Conservation (phyloP, 2,329 filamentous ascomycete genomes). For the Ascosphaera aggregata region DNA sequence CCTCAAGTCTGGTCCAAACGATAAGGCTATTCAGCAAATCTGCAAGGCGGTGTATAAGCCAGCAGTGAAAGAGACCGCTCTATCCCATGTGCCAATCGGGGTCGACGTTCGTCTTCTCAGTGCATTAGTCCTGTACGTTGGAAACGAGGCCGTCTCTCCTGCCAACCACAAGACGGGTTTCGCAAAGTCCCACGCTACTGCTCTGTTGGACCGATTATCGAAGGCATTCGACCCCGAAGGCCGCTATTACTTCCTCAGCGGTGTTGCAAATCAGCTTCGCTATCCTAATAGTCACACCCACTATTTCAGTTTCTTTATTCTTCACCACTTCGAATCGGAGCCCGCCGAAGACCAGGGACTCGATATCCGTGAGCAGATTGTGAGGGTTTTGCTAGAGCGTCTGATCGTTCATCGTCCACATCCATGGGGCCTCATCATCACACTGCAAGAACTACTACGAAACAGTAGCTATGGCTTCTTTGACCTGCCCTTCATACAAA, state of each 20-base stretch:
- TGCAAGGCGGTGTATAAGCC: slow-evolving; percentile 45
- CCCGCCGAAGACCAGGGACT: slow-evolving; percentile 37
- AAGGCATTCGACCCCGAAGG: slow-evolving; percentile 53
- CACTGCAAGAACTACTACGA: slow-evolving; percentile 71
- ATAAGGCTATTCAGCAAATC: slow-evolving; percentile 47
- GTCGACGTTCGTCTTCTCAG: slow-evolving; percentile 53
- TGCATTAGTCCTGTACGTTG: slow-evolving; percentile 64
- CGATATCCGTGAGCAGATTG: slow-evolving; percentile 75
- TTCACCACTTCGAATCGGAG: slow-evolving; percentile 66
- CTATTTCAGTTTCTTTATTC: slow-evolving; percentile 70
- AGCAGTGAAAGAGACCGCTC: slow-evolving; percentile 34
- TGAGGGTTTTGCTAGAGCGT: slow-evolving; percentile 68
- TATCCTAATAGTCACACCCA: slow-evolving; percentile 77
- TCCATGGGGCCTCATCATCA: slow-evolving; percentile 83
- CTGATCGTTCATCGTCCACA: slow-evolving; percentile 77
- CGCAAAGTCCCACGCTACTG: slow-evolving; percentile 42
- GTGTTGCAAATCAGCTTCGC: slow-evolving; percentile 77
- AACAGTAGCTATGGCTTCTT: slow-evolving; percentile 84
- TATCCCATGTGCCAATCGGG: slow-evolving; percentile 41
- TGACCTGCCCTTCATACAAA: slow-evolving; percentile 77
- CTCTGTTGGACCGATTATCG: slow-evolving; percentile 51
- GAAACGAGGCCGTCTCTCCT: slow-evolving; percentile 42
- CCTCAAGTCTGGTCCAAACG: slow-evolving; percentile 36
- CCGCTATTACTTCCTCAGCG: slow-evolving; percentile 62
- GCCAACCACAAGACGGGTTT: slow-evolving; percentile 39